Conservation (phyloP, 345 rosid species). For the Salix purpurea region DNA sequence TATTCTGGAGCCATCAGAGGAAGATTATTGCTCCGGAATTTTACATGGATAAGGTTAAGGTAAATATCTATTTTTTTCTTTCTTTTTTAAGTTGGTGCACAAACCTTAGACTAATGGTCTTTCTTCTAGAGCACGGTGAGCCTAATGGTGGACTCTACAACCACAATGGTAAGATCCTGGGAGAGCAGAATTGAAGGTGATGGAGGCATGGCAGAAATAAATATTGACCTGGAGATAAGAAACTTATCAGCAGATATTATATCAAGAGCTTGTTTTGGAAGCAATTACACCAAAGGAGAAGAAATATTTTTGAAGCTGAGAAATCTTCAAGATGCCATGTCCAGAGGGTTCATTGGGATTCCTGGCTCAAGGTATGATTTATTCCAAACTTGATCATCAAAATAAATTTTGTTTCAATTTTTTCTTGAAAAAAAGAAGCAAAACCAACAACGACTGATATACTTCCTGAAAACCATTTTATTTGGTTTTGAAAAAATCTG, state of each 20-base stretch:
- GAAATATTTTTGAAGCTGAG: conserved; percentile 23
- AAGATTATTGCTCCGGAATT: conserved; percentile 28
- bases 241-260: conserved; percentile 30
- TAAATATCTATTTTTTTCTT: background rate
- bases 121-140: conserved; percentile 20
- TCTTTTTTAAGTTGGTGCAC: background rate
- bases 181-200: conserved; percentile 12
- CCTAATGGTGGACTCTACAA: conserved; percentile 23
- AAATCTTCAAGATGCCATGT: conserved; percentile 17
- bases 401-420: background rate
- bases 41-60: conserved; percentile 27
- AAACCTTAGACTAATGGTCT: background rate
- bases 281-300: conserved; percentile 19
- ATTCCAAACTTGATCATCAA: background rate
- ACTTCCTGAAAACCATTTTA: no score
- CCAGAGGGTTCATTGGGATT: conserved; percentile 13
- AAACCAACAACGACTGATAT: no score
- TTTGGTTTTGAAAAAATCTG: no score
- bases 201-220: conserved; percentile 15
- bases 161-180: conserved; percentile 10
- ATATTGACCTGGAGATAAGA: conserved; percentile 17
- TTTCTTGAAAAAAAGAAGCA: no score
- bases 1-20: conserved; percentile 30
- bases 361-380: conserved; percentile 15
- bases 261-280: conserved; percentile 33